These are phyloP conservation scores for Tremella mesenterica DNA, from an alignment of 768 basidiomycete species.

Conservation along the genomic window DNA sequence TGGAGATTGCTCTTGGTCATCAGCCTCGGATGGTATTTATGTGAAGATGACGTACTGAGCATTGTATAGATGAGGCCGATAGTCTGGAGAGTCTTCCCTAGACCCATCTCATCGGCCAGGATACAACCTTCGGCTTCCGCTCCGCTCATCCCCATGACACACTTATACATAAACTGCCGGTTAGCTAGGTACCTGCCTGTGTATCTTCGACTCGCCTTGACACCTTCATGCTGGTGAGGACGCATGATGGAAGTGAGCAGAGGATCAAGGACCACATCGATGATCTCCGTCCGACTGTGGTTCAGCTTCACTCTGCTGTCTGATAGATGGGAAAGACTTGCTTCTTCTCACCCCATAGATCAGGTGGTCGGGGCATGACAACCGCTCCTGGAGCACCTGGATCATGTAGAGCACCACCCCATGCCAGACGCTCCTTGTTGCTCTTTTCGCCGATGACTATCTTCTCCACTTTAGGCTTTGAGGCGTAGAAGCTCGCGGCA, in stretches of 20 bases:
- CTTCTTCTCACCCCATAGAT: constrained; percentile 57
- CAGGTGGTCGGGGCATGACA: constrained; percentile 71
- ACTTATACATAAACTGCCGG: constrained; percentile 80
- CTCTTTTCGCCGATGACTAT: constrained; percentile 26
- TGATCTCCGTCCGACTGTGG: constrained; percentile 44
- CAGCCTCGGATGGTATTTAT: not conserved
- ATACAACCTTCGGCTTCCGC: constrained; percentile 88
- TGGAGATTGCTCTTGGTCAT: constrained; percentile 28
- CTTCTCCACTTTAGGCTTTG: constrained; percentile 10
- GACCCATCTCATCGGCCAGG: constrained; percentile 94
- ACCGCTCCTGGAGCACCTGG: constrained; percentile 67
- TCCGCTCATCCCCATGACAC: constrained; percentile 84
- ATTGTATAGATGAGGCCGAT: constrained; percentile 89
- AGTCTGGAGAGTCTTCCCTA: constrained; percentile 88
- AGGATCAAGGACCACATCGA: constrained; percentile 79
- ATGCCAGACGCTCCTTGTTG: constrained; percentile 16
- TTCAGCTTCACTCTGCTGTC: not conserved
- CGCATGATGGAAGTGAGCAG: constrained; percentile 66
- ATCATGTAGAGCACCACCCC: constrained; percentile 51
- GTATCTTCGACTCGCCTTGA: constrained; percentile 30
- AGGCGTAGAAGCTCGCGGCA: constrained; percentile 26
- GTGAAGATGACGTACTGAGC: constrained; percentile 56
- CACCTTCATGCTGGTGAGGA: constrained; percentile 81
- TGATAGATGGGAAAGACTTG: constrained; percentile 12
- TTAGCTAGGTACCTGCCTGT: not conserved